These are phyloP conservation scores for Populus simonii DNA, from an alignment of 345 rosid species.

Conservation along the genomic window DNA sequence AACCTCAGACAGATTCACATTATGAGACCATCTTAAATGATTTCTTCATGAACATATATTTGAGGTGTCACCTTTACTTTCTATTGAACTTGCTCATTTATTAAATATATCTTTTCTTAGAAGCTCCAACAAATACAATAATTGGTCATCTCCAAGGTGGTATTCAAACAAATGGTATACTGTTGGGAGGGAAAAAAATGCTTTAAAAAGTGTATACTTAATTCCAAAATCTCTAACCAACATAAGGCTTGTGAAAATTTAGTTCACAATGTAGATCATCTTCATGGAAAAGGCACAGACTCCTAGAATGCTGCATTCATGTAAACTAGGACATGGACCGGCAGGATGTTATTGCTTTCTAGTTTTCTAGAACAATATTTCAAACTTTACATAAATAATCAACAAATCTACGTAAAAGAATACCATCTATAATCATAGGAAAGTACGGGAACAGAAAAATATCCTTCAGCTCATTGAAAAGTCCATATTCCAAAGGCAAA, in stretches of 20 bases:
- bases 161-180: not conserved
- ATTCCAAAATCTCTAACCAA: not conserved
- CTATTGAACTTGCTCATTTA: not conserved
- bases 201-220: not conserved
- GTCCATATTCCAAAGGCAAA: constrained; percentile 4
- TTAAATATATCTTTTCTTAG: not conserved
- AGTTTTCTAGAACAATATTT: not conserved
- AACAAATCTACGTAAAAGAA: not conserved
- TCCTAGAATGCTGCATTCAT: not conserved
- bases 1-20: not conserved
- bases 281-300: not conserved
- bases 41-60: not conserved
- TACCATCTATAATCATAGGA: not conserved
- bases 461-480: not conserved
- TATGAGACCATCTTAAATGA: too few species aligned
- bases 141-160: not conserved
- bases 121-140: not conserved
- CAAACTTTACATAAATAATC: not conserved
- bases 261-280: not conserved
- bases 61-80: not conserved
- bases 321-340: not conserved
- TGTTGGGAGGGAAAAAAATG: not conserved
- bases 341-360: not conserved
- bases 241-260: not conserved
- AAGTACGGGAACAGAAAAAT: not conserved